Base-by-base conservation (phyloP, 1,284 basidiomycete species). In the Stereum hirsutum region DNA sequence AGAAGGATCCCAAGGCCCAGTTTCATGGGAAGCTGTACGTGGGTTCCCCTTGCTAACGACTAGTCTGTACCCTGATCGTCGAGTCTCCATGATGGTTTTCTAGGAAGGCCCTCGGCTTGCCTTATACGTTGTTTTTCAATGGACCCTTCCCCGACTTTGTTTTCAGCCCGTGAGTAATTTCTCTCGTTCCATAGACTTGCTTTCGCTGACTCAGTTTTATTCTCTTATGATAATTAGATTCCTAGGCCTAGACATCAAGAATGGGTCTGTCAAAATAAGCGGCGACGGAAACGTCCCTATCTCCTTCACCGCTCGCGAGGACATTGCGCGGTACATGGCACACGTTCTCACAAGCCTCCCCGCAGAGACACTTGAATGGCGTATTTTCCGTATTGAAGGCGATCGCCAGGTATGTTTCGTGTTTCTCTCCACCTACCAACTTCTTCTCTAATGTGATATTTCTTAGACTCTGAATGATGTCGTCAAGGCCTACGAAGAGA, bases 241-340 rank as follows among this genome's bases (percentile, higher is more conserved):
- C 19, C 35, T 48, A 0, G 28, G 36, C 5, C 33, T 45, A n/a
- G 47, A 43, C 30, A 7, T 48, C 14, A n/a, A 12, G 2, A 21
- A 12, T 4, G 44, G 47, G n/a, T 40, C 34, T 17, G 37, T 41
- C 15, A 43, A 31, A 5, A 26, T 46, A 6, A 34, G 36, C n/a
- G 45, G 44, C 5, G 41, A 48, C 14, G 46, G 46, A n/a, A 43
- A 39, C 20, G 28, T 17, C 8, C 46, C 21, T 10, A 2, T 44
- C 7, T 36, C 49, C 8, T 50, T 38, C 32, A 51, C 50, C 17
- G 31, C 44, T 10, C 42, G 46, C 10, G 21, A 12, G 14, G 48
- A 54, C 26, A 35, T 45, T 12, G 51, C 48, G 11, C 42, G 52
- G 31, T 57, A 51, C 31, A 5, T 52, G 7, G 51, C 43, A 1